Percentiles rank a stretch among this genome's conserved stretches.
These are phyloP conservation scores for Onygena corvina DNA, from an alignment of 2,329 filamentous ascomycete species.

Conservation along the genomic window DNA sequence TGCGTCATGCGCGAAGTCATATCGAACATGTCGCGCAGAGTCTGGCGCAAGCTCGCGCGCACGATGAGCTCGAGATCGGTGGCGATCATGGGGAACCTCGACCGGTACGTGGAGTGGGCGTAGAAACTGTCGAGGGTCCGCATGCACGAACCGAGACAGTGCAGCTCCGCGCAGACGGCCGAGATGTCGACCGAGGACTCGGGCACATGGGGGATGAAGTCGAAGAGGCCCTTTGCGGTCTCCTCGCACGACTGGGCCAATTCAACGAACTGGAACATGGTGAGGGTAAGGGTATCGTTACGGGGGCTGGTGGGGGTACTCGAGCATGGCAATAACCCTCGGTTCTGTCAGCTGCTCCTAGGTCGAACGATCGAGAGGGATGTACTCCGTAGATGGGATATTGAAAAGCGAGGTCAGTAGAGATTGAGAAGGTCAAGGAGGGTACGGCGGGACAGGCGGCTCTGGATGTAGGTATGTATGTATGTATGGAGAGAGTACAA, in stretches of 20 bases:
- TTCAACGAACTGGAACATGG: slow-evolving; percentile 30
- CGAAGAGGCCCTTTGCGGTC: slow-evolving; percentile 39
- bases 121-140: slow-evolving; percentile 37
- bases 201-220: slow-evolving; percentile 38
- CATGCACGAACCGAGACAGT: slow-evolving; percentile 42
- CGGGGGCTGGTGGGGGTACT: not conserved
- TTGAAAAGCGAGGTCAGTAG: too few relatives aligned
- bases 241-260: slow-evolving; percentile 42
- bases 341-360: too few relatives aligned
- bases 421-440: too few relatives aligned
- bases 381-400: too few relatives aligned
- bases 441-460: too few relatives aligned
- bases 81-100: slow-evolving; percentile 31
- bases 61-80: slow-evolving; percentile 38
- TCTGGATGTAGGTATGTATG: too few relatives aligned
- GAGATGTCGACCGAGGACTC: slow-evolving; percentile 43
- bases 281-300: not conserved
- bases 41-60: slow-evolving; percentile 39
- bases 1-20: slow-evolving; percentile 33
- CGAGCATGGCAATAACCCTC: not conserved
- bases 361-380: too few relatives aligned
- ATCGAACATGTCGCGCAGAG: slow-evolving; percentile 40
- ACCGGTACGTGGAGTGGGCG: slow-evolving; percentile 27
- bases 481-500: too few relatives aligned
- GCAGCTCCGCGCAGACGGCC: slow-evolving; percentile 42